Conservation (phyloP, 2,329 filamentous ascomycete species). For the Sporothrix variecibatus region DNA sequence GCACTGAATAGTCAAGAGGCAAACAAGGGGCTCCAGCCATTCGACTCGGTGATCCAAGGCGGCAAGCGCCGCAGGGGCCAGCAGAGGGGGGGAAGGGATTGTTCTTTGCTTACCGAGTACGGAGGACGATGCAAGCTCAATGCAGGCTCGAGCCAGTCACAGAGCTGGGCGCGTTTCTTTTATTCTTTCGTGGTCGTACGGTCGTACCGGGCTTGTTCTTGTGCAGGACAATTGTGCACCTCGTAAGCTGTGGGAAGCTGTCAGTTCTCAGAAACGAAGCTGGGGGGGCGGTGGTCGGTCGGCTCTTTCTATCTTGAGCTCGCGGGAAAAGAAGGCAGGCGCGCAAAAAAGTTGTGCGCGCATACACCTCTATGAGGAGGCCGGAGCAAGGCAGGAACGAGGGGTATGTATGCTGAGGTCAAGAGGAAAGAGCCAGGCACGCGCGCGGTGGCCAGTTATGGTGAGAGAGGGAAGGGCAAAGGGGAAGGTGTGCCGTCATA, state of each 20-base stretch:
- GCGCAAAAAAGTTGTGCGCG: neutral
- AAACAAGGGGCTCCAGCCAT: neutral
- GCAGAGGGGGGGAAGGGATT: neutral
- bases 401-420: neutral
- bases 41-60: conserved; percentile 16
- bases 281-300: neutral
- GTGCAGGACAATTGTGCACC: neutral
- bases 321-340: neutral
- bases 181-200: neutral
- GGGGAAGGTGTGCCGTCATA: conserved; percentile 16
- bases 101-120: conserved; percentile 18
- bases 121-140: conserved; percentile 13
- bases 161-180: neutral
- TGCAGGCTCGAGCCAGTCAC: conserved; percentile 11
- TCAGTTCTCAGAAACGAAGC: conserved; percentile 24
- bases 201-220: neutral
- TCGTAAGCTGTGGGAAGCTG: conserved; percentile 5
- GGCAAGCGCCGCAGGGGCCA: conserved; percentile 4
- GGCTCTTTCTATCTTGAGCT: neutral
- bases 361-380: neutral
- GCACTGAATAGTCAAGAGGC: neutral
- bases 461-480: neutral
- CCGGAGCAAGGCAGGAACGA: neutral
- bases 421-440: neutral
- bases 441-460: neutral